Base-by-base conservation (phyloP, 345 rosid species). In the Sisymbrium irio region DNA sequence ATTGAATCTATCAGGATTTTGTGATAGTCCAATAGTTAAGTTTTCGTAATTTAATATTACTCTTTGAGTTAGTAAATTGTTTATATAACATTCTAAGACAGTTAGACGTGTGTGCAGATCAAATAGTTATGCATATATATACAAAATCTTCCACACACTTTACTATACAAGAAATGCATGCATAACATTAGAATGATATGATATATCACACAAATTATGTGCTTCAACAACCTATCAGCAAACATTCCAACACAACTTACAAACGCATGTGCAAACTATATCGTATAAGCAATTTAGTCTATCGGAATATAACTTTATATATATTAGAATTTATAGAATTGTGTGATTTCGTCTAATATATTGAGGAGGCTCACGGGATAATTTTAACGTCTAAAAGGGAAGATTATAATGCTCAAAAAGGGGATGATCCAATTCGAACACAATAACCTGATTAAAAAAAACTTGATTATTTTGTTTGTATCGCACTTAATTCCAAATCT, bases 171-270 rank as follows among this genome's bases (percentile, higher is more conserved):
- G 37, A 72, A 9, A 17, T 33, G 37, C 65, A 75, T 69, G 58
- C 59, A 62, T 45, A 13, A 6, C 9, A 44, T 18, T 76, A 53
- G 15, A 32, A 22, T 28, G 15, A 47, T 39, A 22, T 28, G 15
- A 47, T 39, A 49, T 40, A 74, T 49, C 70, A 76, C 75, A 54
- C 54, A 45, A 19, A 33, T 25, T 55, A 54, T 62, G 60, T 76
- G 75, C n/a, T 62, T 62, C 75, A 76, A 62, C 75, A 69, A 55
- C 56, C 18, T 69, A 35, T 69, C 13, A 69, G 33, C 70, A 54
- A 76, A 57, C 35, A 51, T 51, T 33, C n/a, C 51, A 42, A 44
- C 58, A 42, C 47, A 53, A 51, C 62, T 9, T 60, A 51, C 32
- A 46, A 42, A 64, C 1, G 20, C 71, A 64, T 64, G 22, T 25